A percentile compares a stretch with the other conserved stretches of the same genome.
Conservation (phyloP, 2,329 filamentous ascomycete species). For the Trichoderma arundinaceum region DNA sequence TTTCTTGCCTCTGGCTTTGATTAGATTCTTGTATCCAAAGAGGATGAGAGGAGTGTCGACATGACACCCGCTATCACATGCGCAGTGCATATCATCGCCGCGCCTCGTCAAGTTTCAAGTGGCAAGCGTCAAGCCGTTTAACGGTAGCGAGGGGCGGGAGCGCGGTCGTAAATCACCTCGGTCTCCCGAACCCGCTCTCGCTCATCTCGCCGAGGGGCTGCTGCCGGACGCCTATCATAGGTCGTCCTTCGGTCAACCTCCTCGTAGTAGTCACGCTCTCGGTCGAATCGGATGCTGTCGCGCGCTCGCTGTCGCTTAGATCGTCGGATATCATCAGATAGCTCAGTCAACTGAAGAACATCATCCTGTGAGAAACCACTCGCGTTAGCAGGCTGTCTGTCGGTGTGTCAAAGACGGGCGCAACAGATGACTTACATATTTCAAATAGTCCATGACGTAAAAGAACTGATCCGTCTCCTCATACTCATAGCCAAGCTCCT, state of each 20-base stretch:
- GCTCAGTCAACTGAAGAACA: conserved; percentile 79
- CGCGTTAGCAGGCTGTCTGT: conserved; percentile 42
- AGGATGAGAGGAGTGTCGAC: neutral
- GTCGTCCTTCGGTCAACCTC: conserved; percentile 53
- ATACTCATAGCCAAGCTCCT: conserved; percentile 82
- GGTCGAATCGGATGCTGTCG: conserved; percentile 62
- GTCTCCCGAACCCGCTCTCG: conserved; percentile 69
- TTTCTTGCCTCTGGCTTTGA: neutral
- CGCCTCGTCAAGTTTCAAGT: neutral
- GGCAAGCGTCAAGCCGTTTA: too few relatives aligned
- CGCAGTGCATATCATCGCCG: neutral
- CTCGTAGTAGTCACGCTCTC: conserved; percentile 63
- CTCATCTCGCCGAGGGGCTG: conserved; percentile 57
- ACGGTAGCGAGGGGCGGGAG: conserved; percentile 39
- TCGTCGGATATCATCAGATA: conserved; percentile 81
- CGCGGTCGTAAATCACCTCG: conserved; percentile 67
- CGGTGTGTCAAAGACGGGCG: neutral
- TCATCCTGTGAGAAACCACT: conserved; percentile 69
- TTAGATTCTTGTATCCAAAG: conserved; percentile 16
- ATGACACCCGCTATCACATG: neutral
- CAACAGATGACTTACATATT: conserved; percentile 69
- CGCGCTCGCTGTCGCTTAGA: conserved; percentile 59
- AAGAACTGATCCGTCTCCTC: conserved; percentile 90
- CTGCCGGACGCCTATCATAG: conserved; percentile 39
- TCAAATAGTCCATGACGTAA: conserved; percentile 89